These are phyloP conservation scores for Scheffersomyces coipomensis DNA, from an alignment of 805 yeast species.

Conservation along the genomic window DNA sequence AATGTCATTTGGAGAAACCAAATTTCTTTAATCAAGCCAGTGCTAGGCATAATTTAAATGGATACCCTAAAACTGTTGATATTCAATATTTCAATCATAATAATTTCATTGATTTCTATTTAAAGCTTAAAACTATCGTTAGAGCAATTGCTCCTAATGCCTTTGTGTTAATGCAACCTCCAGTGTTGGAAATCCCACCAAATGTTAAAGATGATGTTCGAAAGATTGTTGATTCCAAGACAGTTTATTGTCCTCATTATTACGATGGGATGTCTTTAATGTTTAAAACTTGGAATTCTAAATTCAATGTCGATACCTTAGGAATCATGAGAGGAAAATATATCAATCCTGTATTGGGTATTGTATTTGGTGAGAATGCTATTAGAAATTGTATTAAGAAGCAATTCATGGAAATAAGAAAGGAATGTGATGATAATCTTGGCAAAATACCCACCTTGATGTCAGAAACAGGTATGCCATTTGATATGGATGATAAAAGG, in stretches of 20 bases:
- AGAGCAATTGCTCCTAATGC: constrained; percentile 43
- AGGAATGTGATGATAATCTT: constrained; percentile 59
- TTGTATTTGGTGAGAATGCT: constrained; percentile 79
- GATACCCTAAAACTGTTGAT: constrained; percentile 32
- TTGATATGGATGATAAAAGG: constrained; percentile 82
- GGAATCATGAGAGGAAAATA: constrained; percentile 84
- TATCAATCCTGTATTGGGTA: constrained; percentile 65
- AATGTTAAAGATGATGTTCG: constrained; percentile 46
- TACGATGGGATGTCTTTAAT: constrained; percentile 93
- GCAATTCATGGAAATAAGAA: constrained; percentile 66
- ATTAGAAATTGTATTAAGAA: constrained; percentile 69
- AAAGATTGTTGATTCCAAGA: constrained; percentile 55
- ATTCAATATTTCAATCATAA: constrained; percentile 59
- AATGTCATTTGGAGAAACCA: constrained; percentile 28
- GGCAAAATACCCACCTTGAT: constrained; percentile 77
- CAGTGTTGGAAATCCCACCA: constrained; percentile 80
- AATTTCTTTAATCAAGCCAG: constrained; percentile 28
- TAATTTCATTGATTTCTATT: constrained; percentile 64
- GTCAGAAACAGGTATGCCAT: constrained; percentile 97
- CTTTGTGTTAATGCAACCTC: constrained; percentile 73
- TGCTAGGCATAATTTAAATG: constrained; percentile 31
- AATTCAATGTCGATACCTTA: constrained; percentile 82
- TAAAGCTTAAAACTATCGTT: constrained; percentile 46
- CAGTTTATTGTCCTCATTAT: constrained; percentile 84
- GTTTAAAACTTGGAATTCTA: constrained; percentile 85